Evolutionary conservation across 257 asterid genomes (phyloP).

Genomic region (Solanum bukasovii): DNA sequence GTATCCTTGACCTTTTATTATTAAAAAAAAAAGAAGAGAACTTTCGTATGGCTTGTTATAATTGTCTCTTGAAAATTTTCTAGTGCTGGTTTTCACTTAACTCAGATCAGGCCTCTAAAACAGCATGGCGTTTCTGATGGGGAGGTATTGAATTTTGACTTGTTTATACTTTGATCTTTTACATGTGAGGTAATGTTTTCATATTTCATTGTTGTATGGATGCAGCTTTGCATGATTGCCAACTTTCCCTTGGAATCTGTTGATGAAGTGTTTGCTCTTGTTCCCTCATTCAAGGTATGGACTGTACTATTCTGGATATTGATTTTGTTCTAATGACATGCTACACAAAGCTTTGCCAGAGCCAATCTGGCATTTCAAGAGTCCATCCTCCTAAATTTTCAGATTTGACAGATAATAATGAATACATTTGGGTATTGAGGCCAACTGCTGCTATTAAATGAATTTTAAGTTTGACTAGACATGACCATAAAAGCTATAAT

Average conservation of each 20-base stretch:
- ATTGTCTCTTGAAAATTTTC: background rate
- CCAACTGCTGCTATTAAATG: background rate
- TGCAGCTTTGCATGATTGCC: constrained; percentile 74
- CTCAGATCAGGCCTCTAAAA: constrained; percentile 62
- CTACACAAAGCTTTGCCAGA: background rate
- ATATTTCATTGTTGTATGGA: constrained; percentile 2
- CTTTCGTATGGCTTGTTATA: background rate
- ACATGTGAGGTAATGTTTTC: background rate
- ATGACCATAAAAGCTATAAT: background rate
- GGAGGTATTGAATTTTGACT: constrained; percentile 46
- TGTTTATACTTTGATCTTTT: constrained; percentile 4
- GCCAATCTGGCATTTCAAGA: background rate
- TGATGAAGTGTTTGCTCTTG: constrained; percentile 79
- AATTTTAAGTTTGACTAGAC: constrained; percentile 2
- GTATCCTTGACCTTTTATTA: constrained; percentile 50
- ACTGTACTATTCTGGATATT: background rate
- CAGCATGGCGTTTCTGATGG: constrained; percentile 61
- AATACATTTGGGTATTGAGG: background rate
- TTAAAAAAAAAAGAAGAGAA: background rate
- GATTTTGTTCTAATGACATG: background rate
- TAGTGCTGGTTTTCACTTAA: constrained; percentile 26
- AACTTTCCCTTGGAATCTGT: constrained; percentile 62
- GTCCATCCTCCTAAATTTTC: background rate
- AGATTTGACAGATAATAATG: background rate
- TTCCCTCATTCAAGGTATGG: constrained; percentile 74